These are phyloP conservation scores for Fusarium subglutinans DNA, from an alignment of 2,329 filamentous ascomycete species.

Conservation along the genomic window DNA sequence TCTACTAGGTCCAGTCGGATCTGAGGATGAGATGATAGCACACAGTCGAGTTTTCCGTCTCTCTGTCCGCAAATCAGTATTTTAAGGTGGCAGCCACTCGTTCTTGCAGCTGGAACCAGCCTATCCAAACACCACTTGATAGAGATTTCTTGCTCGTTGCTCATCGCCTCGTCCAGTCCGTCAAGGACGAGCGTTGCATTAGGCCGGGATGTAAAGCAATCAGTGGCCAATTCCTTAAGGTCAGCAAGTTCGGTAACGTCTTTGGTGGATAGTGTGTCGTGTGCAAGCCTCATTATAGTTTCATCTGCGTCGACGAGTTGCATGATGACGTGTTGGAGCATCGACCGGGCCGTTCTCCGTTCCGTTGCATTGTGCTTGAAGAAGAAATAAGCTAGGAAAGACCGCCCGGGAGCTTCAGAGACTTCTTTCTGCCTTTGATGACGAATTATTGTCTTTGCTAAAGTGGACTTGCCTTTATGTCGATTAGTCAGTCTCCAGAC, in stretches of 20 bases:
- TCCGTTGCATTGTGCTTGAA: neutral
- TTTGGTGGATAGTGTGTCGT: rapidly evolving
- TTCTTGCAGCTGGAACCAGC: rapidly evolving
- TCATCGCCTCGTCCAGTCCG: neutral
- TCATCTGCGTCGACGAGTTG: rapidly evolving
- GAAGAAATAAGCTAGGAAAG: neutral
- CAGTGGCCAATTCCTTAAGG: rapidly evolving
- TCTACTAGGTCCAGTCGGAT: rapidly evolving
- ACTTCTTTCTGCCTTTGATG: rapidly evolving
- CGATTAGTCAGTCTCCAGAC: rapidly evolving
- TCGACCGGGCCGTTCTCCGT: rapidly evolving
- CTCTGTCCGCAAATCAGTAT: neutral
- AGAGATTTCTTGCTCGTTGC: rapidly evolving
- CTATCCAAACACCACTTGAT: rapidly evolving
- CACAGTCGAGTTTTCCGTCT: neutral
- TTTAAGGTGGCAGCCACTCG: rapidly evolving
- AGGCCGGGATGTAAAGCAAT: rapidly evolving
- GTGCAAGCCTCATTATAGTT: rapidly evolving
- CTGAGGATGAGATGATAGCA: rapidly evolving
- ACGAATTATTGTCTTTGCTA: neutral
- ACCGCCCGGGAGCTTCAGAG: rapidly evolving
- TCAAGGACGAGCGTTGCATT: rapidly evolving
- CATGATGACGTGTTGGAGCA: neutral
- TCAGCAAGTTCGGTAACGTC: rapidly evolving
- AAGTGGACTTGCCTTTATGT: neutral